Conservation (phyloP, 192 early-diverging fungal species). For the Backusella parvicylindrica region DNA sequence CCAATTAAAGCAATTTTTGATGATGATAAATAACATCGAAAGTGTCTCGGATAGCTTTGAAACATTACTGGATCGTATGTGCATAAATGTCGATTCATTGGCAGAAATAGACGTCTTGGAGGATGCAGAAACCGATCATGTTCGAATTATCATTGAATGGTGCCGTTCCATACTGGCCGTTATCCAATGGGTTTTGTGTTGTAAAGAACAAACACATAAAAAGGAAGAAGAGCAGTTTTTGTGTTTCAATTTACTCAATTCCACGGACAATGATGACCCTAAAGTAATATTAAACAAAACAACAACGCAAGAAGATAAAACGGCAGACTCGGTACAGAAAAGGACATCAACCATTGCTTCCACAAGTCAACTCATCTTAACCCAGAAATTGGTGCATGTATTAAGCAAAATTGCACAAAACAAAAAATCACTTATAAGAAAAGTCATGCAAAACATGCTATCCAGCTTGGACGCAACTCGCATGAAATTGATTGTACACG, state of each 20-base stretch:
- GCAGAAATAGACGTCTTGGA: neutral
- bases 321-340: neutral
- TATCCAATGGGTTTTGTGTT: neutral
- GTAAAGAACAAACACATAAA: neutral
- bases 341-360: neutral
- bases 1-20: neutral
- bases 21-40: neutral
- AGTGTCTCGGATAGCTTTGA: constrained; percentile 10
- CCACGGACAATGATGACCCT: neutral
- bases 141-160: constrained; percentile 12
- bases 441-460: neutral
- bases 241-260: neutral
- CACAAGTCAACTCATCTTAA: neutral
- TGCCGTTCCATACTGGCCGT: neutral
- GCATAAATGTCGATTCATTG: neutral
- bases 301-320: neutral
- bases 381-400: constrained; percentile 7
- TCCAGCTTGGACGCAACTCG: neutral
- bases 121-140: neutral
- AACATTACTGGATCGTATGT: constrained; percentile 12
- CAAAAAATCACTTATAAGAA: neutral
- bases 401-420: constrained; percentile 3
- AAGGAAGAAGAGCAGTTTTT: neutral
- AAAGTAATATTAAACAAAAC: neutral
- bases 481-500: constrained; percentile 5